Evolutionary conservation across 2,329 filamentous ascomycete genomes (phyloP).

Genomic region (Calonectria leucothoes): DNA sequence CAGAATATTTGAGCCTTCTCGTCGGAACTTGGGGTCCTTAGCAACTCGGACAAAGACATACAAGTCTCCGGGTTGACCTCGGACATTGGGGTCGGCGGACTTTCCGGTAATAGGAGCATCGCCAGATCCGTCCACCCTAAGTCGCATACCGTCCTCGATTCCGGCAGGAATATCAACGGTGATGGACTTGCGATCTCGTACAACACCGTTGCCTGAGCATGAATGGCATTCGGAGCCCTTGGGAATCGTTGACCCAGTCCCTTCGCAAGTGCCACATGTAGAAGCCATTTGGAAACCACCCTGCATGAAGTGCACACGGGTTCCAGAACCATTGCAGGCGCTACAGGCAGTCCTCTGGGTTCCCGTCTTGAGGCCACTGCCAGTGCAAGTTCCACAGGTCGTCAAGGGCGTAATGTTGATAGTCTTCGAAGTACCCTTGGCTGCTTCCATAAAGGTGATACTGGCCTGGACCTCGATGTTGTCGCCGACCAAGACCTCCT

Average conservation of each 20-base stretch:
- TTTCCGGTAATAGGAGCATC: constrained; percentile 85
- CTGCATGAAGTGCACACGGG: constrained; percentile 87
- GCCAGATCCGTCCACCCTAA: constrained; percentile 86
- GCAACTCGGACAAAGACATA: constrained; percentile 92
- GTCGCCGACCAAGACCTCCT: constrained; percentile 90
- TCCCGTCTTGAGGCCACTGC: constrained; percentile 86
- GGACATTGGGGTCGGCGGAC: constrained; percentile 69
- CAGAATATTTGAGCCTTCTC: constrained; percentile 88
- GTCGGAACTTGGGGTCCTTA: constrained; percentile 89
- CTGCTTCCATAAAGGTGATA: constrained; percentile 96
- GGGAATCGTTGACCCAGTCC: constrained; percentile 81
- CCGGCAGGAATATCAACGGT: constrained; percentile 93
- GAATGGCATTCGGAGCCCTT: constrained; percentile 82
- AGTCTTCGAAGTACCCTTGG: constrained; percentile 90
- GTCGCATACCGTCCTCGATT: constrained; percentile 95
- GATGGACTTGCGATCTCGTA: constrained; percentile 85
- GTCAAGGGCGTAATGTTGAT: constrained; percentile 86
- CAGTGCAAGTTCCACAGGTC: constrained; percentile 84
- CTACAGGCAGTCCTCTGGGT: constrained; percentile 79
- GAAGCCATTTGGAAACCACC: constrained; percentile 97
- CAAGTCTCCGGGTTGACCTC: constrained; percentile 84
- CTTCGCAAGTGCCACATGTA: constrained; percentile 85
- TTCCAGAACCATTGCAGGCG: constrained; percentile 87
- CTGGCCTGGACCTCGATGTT: constrained; percentile 95
- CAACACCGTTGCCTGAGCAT: constrained; percentile 86